Evolutionary conservation across 176 grass and related monocot genomes (phyloP), one percentile per base, ranked within the genome.

Genomic region (Puya raimondii): DNA sequence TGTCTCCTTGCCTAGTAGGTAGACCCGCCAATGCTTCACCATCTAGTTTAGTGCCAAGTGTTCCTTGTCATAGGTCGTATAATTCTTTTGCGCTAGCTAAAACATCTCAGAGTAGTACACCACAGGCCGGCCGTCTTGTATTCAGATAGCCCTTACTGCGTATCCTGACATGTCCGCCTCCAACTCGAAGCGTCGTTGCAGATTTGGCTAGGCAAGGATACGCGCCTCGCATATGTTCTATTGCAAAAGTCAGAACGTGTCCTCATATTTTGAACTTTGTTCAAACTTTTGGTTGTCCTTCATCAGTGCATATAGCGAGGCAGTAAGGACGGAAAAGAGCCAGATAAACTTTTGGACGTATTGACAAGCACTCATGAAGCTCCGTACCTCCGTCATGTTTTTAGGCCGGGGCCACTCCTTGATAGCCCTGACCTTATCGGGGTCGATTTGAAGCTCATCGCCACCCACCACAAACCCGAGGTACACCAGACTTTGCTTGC

Each of bases 51-150:
- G n/a, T n/a, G n/a, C n/a, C n/a, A n/a, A n/a, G n/a, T n/a, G 11
- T 51, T 76, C 49, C 11, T 76, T 76, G 27, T 76, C 73, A 4
- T 76, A 76, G 1, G 29, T 74, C 27, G 22, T 8, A 12, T 74
- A 74, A 56, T 74, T 74, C 56, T 65, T 74, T 1, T 76, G 48
- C 0, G 17, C 18, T 51, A 16, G 29, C 12, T 49, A 9, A 16
- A 64, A 33, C 51, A 54, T 54, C 51, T 54, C 51, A 54, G 3
- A 14, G 16, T 54, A 10, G 11, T 54, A 54, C 3, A 15, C 51
- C 7, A 54, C 4, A 0, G 52, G 52, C 9, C 64, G 3, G 49
- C 25, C 14, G 42, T 51, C 63, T 67, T 56, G n/a, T 52, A 58
- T 12, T 61, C 10, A 26, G 33, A 76, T 5, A 47, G 21, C 12